These are phyloP conservation scores for Chloranthus sessilifolius DNA, from an alignment of 164 flowering plant species.

Conservation along the genomic window DNA sequence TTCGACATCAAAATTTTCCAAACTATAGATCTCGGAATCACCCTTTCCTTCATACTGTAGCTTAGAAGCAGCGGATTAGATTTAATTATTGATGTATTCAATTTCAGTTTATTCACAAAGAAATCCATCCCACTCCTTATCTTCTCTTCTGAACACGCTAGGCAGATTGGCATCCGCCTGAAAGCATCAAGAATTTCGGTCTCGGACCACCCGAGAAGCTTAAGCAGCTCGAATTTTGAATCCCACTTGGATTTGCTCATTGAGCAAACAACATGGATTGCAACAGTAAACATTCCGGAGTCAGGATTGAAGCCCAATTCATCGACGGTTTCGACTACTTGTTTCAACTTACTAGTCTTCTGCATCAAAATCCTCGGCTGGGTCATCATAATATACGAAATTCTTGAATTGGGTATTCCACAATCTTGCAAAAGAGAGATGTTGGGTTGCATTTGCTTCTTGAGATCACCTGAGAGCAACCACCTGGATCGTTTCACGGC, in stretches of 20 bases:
- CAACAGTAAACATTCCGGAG: slow-evolving; percentile 4
- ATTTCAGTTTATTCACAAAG: slow-evolving; percentile 8
- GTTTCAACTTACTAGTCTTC: not conserved
- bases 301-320: slow-evolving; percentile 7
- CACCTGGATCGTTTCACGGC: slow-evolving; percentile 2
- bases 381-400: not conserved
- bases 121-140: slow-evolving; percentile 7
- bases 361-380: slow-evolving; percentile 3
- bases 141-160: slow-evolving; percentile 6
- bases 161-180: not conserved
- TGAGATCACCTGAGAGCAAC: not conserved
- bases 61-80: not conserved
- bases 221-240: slow-evolving; percentile 7
- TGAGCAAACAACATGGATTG: slow-evolving; percentile 3
- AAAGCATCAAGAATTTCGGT: slow-evolving; percentile 6
- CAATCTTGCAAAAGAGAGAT: slow-evolving; percentile 6
- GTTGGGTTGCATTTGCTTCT: not conserved
- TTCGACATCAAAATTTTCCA: slow-evolving; percentile 4
- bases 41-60: slow-evolving; percentile 8
- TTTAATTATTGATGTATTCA: not conserved
- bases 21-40: slow-evolving; percentile 9
- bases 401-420: not conserved
- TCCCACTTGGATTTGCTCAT: slow-evolving; percentile 11
- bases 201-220: slow-evolving; percentile 14
- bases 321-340: slow-evolving; percentile 2